Evolutionary conservation across 441 rosid species (phyloP), one percentile per base, ranked within the genome.

Genomic region (Isatis lusitanica): DNA sequence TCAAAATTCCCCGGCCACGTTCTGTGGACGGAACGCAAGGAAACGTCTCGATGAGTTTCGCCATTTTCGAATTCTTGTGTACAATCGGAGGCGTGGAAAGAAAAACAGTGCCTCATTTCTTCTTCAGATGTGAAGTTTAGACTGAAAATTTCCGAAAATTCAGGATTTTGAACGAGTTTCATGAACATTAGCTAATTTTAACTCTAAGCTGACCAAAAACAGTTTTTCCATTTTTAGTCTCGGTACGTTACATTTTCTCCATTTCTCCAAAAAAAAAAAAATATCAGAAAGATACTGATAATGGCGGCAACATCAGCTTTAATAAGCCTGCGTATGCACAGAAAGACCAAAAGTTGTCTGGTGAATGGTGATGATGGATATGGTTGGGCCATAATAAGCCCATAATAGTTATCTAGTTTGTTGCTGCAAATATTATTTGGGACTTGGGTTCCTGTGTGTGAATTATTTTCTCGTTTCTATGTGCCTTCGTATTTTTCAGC

Each of bases 1-100:
- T 86, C 17, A 92, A 79, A 81, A 92, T 90, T 24, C 98, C 97
- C 0, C 93, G 88, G 66, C 97, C 98, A 12, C 98, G 92, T 77
- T 94, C 98, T 4, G 94, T 90, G 7, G 91, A 83, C 5, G 97
- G 97, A 66, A 88, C 63, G 81, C 97, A 86, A 93, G 79, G 69
- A 62, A 75, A 75, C 0, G 79, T 75, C 50, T 75, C 74, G 43
- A 68, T 43, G 13, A 75, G 65, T 75, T 75, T 75, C 21, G 70
- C 70, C 79, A 75, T 74, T n/a, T 44, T 48, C 8, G 46, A 35
- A 56, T 47, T 39, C 16, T n/a, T 38, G 30, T 24, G 53, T 1
- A 30, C 46, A 39, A 9, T 17, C 3, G 3, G 66, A 39, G 48
- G 9, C 42, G 7, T 10, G 4, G 31, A 39, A 16, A 11, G 65